These are phyloP conservation scores for Leccinum subgranulosum DNA, from an alignment of 768 basidiomycete species.

Conservation along the genomic window DNA sequence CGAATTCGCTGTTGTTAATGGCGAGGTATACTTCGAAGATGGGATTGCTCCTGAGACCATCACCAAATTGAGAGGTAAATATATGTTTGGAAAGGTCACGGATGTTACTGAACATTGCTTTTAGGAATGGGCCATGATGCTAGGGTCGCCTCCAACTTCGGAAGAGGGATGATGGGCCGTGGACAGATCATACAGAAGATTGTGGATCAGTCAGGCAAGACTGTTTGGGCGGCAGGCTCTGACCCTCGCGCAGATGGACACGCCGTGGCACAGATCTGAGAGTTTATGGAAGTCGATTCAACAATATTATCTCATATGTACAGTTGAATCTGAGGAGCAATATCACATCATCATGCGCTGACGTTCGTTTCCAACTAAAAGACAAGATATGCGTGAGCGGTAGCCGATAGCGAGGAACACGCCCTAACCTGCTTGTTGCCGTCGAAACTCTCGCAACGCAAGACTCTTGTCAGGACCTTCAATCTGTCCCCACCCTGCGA, in stretches of 20 bases:
- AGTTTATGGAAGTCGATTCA: neutral
- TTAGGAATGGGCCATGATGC: constrained; percentile 90
- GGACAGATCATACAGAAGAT: constrained; percentile 90
- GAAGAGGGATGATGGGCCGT: constrained; percentile 67
- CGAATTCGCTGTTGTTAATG: constrained; percentile 61
- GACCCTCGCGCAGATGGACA: constrained; percentile 89
- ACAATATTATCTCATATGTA: constrained; percentile 1
- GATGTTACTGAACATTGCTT: constrained; percentile 1
- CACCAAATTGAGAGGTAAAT: constrained; percentile 61
- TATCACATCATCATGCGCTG: constrained; percentile 50
- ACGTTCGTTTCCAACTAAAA: constrained; percentile 60
- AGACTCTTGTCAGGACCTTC: constrained; percentile 79
- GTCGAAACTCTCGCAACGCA: constrained; percentile 78
- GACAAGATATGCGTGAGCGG: constrained; percentile 2
- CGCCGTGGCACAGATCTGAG: constrained; percentile 78
- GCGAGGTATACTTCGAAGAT: constrained; percentile 89
- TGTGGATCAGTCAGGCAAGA: constrained; percentile 56
- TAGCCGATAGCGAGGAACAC: neutral
- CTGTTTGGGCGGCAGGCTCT: constrained; percentile 95
- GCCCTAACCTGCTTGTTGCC: constrained; percentile 55
- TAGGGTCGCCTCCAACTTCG: constrained; percentile 56
- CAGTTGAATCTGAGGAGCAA: neutral
- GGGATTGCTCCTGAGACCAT: constrained; percentile 64
- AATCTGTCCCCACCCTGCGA: constrained; percentile 87
- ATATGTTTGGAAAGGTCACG: neutral